Conservation (phyloP, 2,329 filamentous ascomycete genomes). For the Acephala macrosclerotiorum region DNA sequence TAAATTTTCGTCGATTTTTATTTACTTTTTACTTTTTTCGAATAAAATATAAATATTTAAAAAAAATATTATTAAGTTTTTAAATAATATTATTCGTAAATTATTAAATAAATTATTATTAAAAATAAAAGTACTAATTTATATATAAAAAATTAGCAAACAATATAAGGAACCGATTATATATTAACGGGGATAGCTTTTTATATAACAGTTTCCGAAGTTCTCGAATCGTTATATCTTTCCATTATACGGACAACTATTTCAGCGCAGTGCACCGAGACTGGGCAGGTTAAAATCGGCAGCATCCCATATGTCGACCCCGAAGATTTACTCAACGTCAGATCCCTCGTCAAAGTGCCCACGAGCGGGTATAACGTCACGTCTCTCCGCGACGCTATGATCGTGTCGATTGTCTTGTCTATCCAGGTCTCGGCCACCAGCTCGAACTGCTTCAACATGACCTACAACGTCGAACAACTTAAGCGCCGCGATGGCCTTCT, state of each 20-base stretch:
- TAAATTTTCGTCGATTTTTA: too few relatives aligned
- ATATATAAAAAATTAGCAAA: too few relatives aligned
- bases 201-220: constrained; percentile 23
- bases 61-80: too few relatives aligned
- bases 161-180: too few relatives aligned
- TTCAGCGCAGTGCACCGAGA: constrained; percentile 16
- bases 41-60: too few relatives aligned
- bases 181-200: constrained; percentile 21
- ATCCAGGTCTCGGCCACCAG: constrained; percentile 17
- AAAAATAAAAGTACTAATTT: too few relatives aligned
- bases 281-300: neutral
- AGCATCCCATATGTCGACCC: constrained; percentile 7
- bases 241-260: constrained; percentile 21
- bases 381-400: constrained; percentile 21
- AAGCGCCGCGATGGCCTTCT: neutral
- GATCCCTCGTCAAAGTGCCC: constrained; percentile 6
- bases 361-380: constrained; percentile 16
- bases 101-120: too few relatives aligned
- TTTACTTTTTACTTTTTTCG: too few relatives aligned
- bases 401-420: constrained; percentile 14
- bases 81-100: too few relatives aligned
- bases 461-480: neutral
- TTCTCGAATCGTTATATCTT: constrained; percentile 19
- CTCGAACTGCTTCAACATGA: constrained; percentile 19
- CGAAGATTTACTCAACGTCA: neutral